phyloP scores from a whole-genome alignment of 2,329 filamentous ascomycete genomes.

The Lomentospora prolificans region DNA sequence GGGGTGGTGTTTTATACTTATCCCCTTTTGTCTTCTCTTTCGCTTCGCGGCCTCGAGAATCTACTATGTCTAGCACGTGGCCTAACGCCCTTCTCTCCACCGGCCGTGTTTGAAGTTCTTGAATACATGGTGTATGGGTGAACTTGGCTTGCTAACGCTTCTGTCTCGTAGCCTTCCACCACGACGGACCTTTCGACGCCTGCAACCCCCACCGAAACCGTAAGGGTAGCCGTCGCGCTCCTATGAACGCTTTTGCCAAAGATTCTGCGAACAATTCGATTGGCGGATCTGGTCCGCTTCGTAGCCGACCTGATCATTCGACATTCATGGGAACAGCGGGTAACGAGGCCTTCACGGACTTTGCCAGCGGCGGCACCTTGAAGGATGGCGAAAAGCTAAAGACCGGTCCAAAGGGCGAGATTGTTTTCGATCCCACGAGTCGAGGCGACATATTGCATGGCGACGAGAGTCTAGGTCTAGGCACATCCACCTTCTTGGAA shows the following conservation, averaged over 20 bases:
- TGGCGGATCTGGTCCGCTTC: constrained; percentile 77
- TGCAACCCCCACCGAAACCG: constrained; percentile 91
- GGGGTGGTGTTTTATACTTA: no score
- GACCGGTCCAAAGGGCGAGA: constrained; percentile 12
- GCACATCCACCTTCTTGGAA: constrained; percentile 91
- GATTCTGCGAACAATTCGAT: constrained; percentile 87
- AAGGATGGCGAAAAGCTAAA: constrained; percentile 12
- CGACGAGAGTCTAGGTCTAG: constrained; percentile 71
- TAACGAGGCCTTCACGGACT: constrained; percentile 83
- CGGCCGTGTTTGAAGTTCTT: no score
- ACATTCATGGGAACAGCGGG: constrained; percentile 73
- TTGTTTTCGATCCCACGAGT: constrained; percentile 57
- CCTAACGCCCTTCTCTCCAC: no score
- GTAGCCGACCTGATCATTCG: constrained; percentile 71
- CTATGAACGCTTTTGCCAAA: constrained; percentile 93
- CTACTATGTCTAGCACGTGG: no score
- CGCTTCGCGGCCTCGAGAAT: neutral
- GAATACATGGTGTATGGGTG: no score
- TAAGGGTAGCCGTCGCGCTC: constrained; percentile 69
- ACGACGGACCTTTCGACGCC: constrained; percentile 94
- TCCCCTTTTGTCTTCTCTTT: no score
- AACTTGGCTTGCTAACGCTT: no score
- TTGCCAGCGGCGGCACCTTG: constrained; percentile 29
- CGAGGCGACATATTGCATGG: constrained; percentile 71
- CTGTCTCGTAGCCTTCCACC: constrained; percentile 70